Base-by-base conservation (phyloP, 1,284 basidiomycete genomes). In the Naganishia cerealis region DNA sequence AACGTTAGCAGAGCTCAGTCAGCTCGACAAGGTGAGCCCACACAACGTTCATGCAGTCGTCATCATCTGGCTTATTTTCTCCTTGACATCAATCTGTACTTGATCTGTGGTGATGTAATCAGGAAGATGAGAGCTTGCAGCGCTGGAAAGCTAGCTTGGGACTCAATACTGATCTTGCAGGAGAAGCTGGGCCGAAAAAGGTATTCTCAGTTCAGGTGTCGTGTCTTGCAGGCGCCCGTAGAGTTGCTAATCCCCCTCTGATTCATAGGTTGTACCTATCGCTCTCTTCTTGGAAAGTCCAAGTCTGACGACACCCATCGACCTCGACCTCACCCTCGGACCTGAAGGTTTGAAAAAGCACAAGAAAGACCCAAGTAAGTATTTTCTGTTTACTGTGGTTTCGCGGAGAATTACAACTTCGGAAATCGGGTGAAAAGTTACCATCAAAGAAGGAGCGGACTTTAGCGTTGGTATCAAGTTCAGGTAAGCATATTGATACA, bases 141-240 rank as follows among this genome's bases (percentile, higher is more conserved):
- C 80, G 83, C 66, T 86, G 85, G 85, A 86, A 86, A 74, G 82
- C 82, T 3, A 83, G 81, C 43, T 78, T 86, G 12, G 85, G 85
- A 18, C 75, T 86, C 40, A 78, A 74, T 10, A 75, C 78, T n/a
- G 72, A 71, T 6, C 71, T 59, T 5, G 73, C 72, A 18, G 73
- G 72, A 9, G 71, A 72, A 2, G 71, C 75, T 24, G 80, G 76
- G 9, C 69, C 72, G 13, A 79, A 78, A 66, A 79, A 79, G 73
- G 78, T 76, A 57, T 52, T 73, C 40, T 24, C 73, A 2, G 67
- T 54, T 42, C 67, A 72, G 8, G 3, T 33, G 29, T 33, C 29
- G 29, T 6, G 29, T 33, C 29, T 33, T 33, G 29, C 29, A 33
- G 29, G 29, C 29, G 29, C 29, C 6, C 29, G 29, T 33, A 6